Base-by-base conservation (phyloP, 345 rosid genomes). In the Jatropha curcas region DNA sequence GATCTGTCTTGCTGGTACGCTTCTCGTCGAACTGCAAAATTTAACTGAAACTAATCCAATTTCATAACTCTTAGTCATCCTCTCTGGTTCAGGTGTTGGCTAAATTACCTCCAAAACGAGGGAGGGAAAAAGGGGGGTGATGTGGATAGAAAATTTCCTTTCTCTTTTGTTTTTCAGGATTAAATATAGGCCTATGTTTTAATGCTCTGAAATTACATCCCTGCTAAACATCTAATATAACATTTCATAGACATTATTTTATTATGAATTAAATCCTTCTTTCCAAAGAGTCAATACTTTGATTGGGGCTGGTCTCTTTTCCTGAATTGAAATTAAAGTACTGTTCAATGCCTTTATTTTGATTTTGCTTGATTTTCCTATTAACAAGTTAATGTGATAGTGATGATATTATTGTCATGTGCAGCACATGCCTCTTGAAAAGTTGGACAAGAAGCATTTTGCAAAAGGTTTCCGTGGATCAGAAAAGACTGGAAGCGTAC, bases 391-490 rank as follows among this genome's bases (percentile, higher is more conserved):
- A 13, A 28, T 60, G 53, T 65, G 43, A 45, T 7, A 50, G 50
- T n/a, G 77, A 45, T 62, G 22, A 34, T 62, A 4, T 73, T 64
- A 52, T 64, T 66, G 9, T 73, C n/a, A n/a, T 56, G n/a, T 78
- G 79, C 91, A 96, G 97, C 71, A 89, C 78, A 89, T 89, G 1
- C 88, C 95, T 73, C 79, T 96, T 73, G 97, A 91, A 61, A 84
- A 84, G 78, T 83, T 93, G 84, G 97, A 91, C 82, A 91, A 83
- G 84, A 96, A 91, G 79, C 96, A 96, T 80, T 93, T 96, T 86
- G 91, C 88, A 2, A 96, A 87, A 81, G 85, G 88, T 62, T 75
- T 73, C n/a, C 88, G 71, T 70, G 85, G 78, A 7, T 75, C 82
- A 53, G 84, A 83, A 75, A 88, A 79, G 76, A 89, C 88, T 72